A percentile compares a stretch with the other conserved stretches of the same genome.
These are phyloP conservation scores for Aspergillus sp. DNA, from an alignment of 2,329 filamentous ascomycete genomes.

Conservation along the genomic window DNA sequence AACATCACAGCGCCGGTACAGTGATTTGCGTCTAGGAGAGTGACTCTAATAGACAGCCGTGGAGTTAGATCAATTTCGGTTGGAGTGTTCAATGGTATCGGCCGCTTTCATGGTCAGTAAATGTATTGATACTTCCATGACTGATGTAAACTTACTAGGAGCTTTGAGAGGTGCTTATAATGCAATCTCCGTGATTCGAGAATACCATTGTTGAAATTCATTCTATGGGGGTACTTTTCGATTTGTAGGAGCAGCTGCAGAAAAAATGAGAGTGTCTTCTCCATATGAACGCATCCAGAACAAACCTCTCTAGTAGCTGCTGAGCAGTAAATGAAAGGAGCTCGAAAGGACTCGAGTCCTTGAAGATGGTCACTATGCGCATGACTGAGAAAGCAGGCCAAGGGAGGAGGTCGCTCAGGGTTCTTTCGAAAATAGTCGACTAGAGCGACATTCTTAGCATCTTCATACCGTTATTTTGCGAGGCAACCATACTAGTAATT, in stretches of 20 bases:
- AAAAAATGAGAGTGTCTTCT: background rate
- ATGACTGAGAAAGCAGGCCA: constrained; percentile 90
- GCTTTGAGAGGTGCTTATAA: constrained; percentile 73
- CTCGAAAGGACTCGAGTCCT: constrained; percentile 75
- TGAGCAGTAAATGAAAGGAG: constrained; percentile 90
- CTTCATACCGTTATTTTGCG: background rate
- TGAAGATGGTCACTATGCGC: constrained; percentile 87
- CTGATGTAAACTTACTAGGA: constrained; percentile 58
- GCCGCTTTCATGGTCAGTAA: constrained; percentile 58
- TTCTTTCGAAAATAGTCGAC: constrained; percentile 80
- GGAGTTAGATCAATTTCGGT: constrained; percentile 75
- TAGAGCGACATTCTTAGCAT: constrained; percentile 34
- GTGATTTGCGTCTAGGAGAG: constrained; percentile 88
- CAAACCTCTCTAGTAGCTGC: constrained; percentile 72
- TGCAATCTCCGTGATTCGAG: constrained; percentile 74
- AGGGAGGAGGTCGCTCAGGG: constrained; percentile 60
- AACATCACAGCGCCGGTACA: constrained; percentile 93
- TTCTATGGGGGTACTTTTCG: constrained; percentile 76
- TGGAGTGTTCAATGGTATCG: constrained; percentile 80
- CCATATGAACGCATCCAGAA: background rate
- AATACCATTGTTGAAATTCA: constrained; percentile 79
- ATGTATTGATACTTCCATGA: too few species aligned
- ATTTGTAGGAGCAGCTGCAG: constrained; percentile 71
- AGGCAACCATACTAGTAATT: constrained; percentile 63
- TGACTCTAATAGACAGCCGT: constrained; percentile 73